phyloP scores from a whole-genome alignment of 306 rosid species.

The Castanea sativa region DNA sequence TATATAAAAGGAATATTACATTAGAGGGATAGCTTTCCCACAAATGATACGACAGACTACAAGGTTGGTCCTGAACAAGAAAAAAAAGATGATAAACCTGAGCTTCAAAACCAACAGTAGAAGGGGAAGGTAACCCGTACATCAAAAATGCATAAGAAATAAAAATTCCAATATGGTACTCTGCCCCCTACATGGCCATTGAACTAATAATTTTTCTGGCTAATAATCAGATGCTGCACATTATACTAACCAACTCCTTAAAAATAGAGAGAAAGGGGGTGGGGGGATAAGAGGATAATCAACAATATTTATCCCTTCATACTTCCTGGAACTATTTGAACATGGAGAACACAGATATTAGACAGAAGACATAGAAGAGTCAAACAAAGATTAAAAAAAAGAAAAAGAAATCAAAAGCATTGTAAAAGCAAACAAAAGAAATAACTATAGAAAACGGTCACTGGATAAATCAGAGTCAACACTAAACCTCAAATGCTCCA shows the following conservation, averaged over 20 bases:
- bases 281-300: not conserved
- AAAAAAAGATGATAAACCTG: slow-evolving; percentile 16
- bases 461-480: slow-evolving; percentile 4
- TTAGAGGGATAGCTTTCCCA: slow-evolving; percentile 29
- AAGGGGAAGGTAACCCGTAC: not conserved
- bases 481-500: slow-evolving; percentile 92
- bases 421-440: not conserved
- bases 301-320: not conserved
- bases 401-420: not conserved
- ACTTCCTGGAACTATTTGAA: not conserved
- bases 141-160: not conserved
- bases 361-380: not conserved
- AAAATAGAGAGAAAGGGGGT: not conserved
- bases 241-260: not conserved
- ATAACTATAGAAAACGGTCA: not conserved
- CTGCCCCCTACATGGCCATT: not conserved
- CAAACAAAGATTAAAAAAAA: too few species aligned
- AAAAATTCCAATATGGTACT: not conserved
- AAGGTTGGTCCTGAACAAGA: slow-evolving; percentile 30
- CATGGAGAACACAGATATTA: not conserved
- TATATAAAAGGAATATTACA: slow-evolving; percentile 26
- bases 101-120: slow-evolving; percentile 17
- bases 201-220: not conserved
- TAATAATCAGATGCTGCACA: not conserved
- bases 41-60: slow-evolving; percentile 6